Percentiles rank a stretch among this genome's conserved stretches.
Evolutionary conservation across 306 rosid species (phyloP).

Genomic region (Vachellia collinsii): DNA sequence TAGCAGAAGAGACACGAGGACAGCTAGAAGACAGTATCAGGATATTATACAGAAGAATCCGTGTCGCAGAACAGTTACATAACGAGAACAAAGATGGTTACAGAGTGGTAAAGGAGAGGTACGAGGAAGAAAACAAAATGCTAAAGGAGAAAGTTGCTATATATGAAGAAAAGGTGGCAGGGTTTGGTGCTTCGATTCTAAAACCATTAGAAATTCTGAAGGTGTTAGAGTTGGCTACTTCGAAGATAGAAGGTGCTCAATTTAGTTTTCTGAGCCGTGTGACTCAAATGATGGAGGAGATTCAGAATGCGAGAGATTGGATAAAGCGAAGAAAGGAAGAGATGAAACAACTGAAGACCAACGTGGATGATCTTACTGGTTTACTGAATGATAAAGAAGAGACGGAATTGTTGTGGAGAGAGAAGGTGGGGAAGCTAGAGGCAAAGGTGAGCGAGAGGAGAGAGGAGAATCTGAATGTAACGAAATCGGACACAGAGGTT

Average conservation of each 20-base stretch:
- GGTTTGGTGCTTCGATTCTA: background rate
- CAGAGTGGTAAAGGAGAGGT: constrained; percentile 41
- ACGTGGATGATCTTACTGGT: constrained; percentile 32
- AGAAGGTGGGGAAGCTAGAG: constrained; percentile 63
- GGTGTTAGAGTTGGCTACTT: constrained; percentile 34
- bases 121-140: constrained; percentile 48
- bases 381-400: constrained; percentile 57
- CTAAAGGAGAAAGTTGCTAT: constrained; percentile 46
- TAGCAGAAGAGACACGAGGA: constrained; percentile 49
- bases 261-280: constrained; percentile 33
- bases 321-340: constrained; percentile 42
- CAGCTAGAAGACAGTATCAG: constrained; percentile 62
- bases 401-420: constrained; percentile 50
- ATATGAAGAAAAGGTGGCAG: constrained; percentile 48
- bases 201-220: constrained; percentile 12
- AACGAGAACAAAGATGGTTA: constrained; percentile 58
- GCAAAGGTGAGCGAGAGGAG: constrained; percentile 61
- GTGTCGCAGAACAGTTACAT: constrained; percentile 71
- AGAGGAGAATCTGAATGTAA: constrained; percentile 62
- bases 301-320: constrained; percentile 55
- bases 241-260: constrained; percentile 45
- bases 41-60: constrained; percentile 60
- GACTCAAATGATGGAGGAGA: constrained; percentile 42
- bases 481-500: constrained; percentile 48
- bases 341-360: constrained; percentile 39